phyloP scores from a whole-genome alignment of 192 early-diverging fungal species.

The Backusella mclennaniae region DNA sequence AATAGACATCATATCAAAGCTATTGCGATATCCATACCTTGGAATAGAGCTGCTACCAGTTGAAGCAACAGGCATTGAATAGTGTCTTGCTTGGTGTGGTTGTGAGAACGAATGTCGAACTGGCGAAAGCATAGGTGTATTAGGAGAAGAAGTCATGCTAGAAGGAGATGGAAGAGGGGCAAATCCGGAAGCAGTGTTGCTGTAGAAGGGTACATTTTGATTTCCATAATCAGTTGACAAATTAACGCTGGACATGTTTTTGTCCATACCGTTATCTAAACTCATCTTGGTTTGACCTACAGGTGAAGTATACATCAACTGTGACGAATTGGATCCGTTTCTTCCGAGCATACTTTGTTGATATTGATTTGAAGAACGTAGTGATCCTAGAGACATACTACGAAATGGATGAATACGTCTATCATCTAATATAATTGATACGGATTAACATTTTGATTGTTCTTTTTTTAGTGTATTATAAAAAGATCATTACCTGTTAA shows the following conservation, averaged over 20 bases:
- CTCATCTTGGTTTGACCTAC: constrained; percentile 3
- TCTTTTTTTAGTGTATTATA: neutral
- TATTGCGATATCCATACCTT: constrained; percentile 7
- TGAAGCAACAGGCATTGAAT: constrained; percentile 15
- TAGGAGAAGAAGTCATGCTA: constrained; percentile 22
- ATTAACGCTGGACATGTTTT: constrained; percentile 2
- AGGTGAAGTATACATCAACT: constrained; percentile 9
- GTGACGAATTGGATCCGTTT: neutral
- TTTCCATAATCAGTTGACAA: neutral
- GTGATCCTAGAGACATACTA: constrained; percentile 27
- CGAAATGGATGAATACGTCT: constrained; percentile 22
- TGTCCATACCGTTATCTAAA: neutral
- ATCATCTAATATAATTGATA: neutral
- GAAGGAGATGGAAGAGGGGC: constrained; percentile 18
- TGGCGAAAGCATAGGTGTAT: constrained; percentile 23
- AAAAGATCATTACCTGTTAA: constrained; percentile 1
- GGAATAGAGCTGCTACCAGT: neutral
- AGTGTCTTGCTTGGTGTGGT: constrained; percentile 12
- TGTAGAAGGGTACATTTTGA: constrained; percentile 7
- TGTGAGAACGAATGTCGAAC: constrained; percentile 19
- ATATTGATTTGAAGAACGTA: constrained; percentile 1
- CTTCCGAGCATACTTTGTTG: neutral
- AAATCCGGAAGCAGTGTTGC: neutral
- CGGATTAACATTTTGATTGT: neutral
- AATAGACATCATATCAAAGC: constrained; percentile 23